Evolutionary conservation across 768 basidiomycete species (phyloP).

Genomic region (Boletales sp.): DNA sequence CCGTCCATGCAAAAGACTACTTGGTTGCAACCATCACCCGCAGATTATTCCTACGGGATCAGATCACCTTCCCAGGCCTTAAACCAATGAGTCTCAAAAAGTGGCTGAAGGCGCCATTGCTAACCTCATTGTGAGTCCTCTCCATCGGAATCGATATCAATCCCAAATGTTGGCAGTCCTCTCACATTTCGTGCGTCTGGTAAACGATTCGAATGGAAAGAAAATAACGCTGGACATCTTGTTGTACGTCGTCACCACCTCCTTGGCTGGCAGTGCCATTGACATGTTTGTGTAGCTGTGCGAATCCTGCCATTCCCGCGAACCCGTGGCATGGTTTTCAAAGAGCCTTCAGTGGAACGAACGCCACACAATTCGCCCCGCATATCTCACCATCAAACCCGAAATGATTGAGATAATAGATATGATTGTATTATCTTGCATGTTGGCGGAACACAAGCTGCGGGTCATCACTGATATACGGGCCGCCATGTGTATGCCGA

Average conservation of each 20-base stretch:
- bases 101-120: slow-evolving; percentile 11
- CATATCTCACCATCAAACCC: slow-evolving; percentile 12
- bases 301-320: slow-evolving; percentile 3
- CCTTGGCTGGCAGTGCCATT: neutral
- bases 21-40: slow-evolving; percentile 13
- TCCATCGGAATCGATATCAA: neutral
- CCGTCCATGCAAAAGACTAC: neutral
- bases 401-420: slow-evolving; percentile 11
- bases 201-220: slow-evolving; percentile 14
- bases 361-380: neutral
- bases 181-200: slow-evolving; percentile 6
- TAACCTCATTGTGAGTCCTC: slow-evolving; percentile 12
- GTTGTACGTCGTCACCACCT: slow-evolving; percentile 12
- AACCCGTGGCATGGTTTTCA: slow-evolving; percentile 14
- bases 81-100: slow-evolving; percentile 4
- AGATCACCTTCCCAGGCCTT: slow-evolving; percentile 11
- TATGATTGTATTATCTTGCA: slow-evolving; percentile 17
- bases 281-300: slow-evolving; percentile 3
- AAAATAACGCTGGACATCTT: neutral
- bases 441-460: slow-evolving; percentile 15
- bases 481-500: neutral
- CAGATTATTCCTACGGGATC: slow-evolving; percentile 8
- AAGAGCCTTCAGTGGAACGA: neutral
- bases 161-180: slow-evolving; percentile 5
- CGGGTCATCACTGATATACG: neutral